Evolutionary conservation across 768 basidiomycete genomes (phyloP), one percentile per base, ranked within the genome.

Genomic region (Ephemerocybe angulata): DNA sequence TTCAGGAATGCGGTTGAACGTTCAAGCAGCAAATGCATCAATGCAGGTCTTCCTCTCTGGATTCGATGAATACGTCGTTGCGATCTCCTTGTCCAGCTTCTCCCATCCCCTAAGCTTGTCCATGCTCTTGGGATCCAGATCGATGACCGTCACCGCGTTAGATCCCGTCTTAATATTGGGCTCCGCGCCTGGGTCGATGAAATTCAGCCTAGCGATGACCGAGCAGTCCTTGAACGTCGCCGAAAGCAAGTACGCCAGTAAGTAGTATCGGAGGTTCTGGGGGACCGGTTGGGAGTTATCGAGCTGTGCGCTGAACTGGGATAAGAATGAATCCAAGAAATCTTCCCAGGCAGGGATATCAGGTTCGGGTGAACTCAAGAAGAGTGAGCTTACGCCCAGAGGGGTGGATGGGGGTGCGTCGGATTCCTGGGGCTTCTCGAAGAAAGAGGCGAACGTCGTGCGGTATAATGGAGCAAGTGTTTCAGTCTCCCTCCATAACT

Each of bases 141-240:
- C 96, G 61, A 98, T 91, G 31, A 93, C 72, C 28, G 81, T 85
- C 25, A 90, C 77, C 17, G 71, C 70, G 12, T 67, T 58, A 25
- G 63, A 62, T 33, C 61, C 54, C 25, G 59, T 58, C 10, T 58
- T 56, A 8, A 55, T 47, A 13, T 52, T 30, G 4, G 55, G 24
- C 33, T 59, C 30, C 29, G 53, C 48, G n/a, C 56, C 62, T 19
- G 62, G 56, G 48, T 58, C 61, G 41, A 74, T 53, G 56, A 66
- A 65, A 56, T 71, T 66, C 22, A 76, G 61, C 56, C 71, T 69
- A 52, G 72, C 56, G 56, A 80, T 68, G 44, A 74, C 63, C 22
- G 95, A 97, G 71, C 96, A 99, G 68, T 99, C 96, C 68, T 99
- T 99, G 79, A 99, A 93, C 5, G 90, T 90, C 24, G 92, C 92